Conservation (phyloP, 2,329 filamentous ascomycete genomes). For the Claviceps monticola region DNA sequence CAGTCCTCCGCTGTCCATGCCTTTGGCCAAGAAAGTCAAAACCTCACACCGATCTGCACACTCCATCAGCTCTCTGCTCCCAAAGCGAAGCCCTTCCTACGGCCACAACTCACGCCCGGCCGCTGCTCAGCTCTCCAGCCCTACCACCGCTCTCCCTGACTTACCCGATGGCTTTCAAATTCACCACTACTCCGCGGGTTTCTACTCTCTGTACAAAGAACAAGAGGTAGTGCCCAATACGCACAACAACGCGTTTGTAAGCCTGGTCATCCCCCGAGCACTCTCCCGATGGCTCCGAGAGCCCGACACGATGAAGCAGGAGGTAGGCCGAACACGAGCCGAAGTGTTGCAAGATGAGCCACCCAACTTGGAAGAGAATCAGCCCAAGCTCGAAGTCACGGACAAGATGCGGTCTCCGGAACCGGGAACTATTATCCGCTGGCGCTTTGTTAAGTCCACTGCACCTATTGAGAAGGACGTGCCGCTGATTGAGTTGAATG, state of each 20-base stretch:
- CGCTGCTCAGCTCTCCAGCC: conserved; percentile 52
- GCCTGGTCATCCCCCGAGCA: conserved; percentile 58
- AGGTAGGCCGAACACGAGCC: conserved; percentile 48
- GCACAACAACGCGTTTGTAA: conserved; percentile 65
- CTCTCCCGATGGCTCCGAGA: conserved; percentile 71
- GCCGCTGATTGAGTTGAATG: conserved; percentile 59
- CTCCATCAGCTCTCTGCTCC: conserved; percentile 56
- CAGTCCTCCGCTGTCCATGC: conserved; percentile 27
- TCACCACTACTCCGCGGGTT: conserved; percentile 61
- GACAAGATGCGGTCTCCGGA: conserved; percentile 25
- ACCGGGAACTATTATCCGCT: conserved; percentile 39
- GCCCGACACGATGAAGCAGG: conserved; percentile 50
- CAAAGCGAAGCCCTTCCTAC: conserved; percentile 50
- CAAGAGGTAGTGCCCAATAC: conserved; percentile 42
- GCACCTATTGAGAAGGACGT: conserved; percentile 41
- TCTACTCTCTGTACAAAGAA: conserved; percentile 60
- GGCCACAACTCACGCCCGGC: conserved; percentile 51
- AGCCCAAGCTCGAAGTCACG: conserved; percentile 34
- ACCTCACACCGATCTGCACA: conserved; percentile 66
- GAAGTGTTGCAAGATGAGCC: conserved; percentile 55
- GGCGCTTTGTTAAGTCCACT: conserved; percentile 49
- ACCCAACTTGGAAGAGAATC: conserved; percentile 27
- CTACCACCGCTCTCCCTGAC: conserved; percentile 61
- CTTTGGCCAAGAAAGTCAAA: conserved; percentile 66
- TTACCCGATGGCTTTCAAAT: conserved; percentile 47